Evolutionary conservation across 805 yeast species (phyloP).

Genomic region (Yarrowia osloensis): DNA sequence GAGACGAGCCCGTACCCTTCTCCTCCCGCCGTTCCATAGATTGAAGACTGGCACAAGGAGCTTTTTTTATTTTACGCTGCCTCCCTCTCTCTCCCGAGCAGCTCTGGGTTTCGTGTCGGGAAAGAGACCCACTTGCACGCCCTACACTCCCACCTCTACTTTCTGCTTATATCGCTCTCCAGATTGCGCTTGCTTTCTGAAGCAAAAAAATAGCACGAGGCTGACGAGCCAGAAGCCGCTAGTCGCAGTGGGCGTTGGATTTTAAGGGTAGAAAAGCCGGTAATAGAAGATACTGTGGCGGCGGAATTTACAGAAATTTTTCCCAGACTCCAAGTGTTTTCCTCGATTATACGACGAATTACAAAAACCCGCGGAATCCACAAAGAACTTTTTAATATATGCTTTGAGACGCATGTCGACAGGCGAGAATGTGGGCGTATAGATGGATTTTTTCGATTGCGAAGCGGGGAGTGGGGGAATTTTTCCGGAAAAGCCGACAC

Average conservation of each 20-base stretch:
- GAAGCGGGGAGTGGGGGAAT: too few species aligned
- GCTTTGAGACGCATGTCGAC: background rate
- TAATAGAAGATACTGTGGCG: background rate
- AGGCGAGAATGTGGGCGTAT: conserved; percentile 6
- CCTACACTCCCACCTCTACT: background rate
- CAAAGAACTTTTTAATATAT: background rate
- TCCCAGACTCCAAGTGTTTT: background rate
- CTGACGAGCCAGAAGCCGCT: background rate
- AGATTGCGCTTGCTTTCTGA: background rate
- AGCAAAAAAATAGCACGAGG: background rate
- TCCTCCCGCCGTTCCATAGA: too few species aligned
- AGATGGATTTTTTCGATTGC: too few species aligned
- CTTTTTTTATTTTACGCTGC: too few species aligned
- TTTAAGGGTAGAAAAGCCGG: too few species aligned
- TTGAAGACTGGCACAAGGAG: too few species aligned
- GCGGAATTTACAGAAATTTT: background rate
- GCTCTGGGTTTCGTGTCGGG: background rate
- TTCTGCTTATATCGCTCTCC: background rate
- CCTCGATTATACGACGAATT: background rate
- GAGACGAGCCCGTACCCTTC: too few species aligned
- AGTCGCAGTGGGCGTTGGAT: background rate
- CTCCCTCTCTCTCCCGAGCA: background rate
- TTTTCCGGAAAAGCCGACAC: too few species aligned
- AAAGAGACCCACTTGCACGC: background rate
- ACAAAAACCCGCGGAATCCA: background rate